Percentiles rank a stretch among this genome's conserved stretches.
phyloP scores from a whole-genome alignment of 2,329 filamentous ascomycete genomes.

The Colletotrichum lentis region DNA sequence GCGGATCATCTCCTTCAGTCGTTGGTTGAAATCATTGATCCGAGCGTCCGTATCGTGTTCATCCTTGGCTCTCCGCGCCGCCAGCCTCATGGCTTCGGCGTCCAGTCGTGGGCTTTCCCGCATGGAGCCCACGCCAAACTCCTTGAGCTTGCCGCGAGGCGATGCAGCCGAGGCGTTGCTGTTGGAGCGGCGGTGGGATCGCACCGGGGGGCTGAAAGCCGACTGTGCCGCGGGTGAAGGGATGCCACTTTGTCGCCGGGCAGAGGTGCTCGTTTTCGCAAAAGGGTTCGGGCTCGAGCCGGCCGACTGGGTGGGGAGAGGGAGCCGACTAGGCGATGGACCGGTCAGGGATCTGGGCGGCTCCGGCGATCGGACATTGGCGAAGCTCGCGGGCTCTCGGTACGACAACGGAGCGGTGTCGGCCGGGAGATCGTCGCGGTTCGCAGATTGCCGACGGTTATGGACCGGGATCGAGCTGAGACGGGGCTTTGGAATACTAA shows the following conservation, averaged over 20 bases:
- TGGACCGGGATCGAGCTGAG: conserved; percentile 46
- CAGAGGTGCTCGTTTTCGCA: conserved; percentile 39
- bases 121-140: conserved; percentile 41
- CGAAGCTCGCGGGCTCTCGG: conserved; percentile 53
- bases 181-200: conserved; percentile 55
- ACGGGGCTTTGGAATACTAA: conserved; percentile 53
- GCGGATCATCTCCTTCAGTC: conserved; percentile 84
- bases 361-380: conserved; percentile 56
- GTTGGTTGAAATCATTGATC: conserved; percentile 80
- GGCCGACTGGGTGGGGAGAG: conserved; percentile 45
- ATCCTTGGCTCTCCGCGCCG: conserved; percentile 74
- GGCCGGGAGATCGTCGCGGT: conserved; percentile 44
- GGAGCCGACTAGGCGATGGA: conserved; percentile 55
- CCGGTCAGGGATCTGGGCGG: conserved; percentile 45
- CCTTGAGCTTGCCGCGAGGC: conserved; percentile 41
- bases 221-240: conserved; percentile 38
- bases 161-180: conserved; percentile 56
- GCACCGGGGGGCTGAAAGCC: conserved; percentile 36
- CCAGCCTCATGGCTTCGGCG: conserved; percentile 76
- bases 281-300: conserved; percentile 40
- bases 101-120: conserved; percentile 61
- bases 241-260: conserved; percentile 40
- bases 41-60: conserved; percentile 82
- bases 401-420: conserved; percentile 47
- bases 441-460: conserved; percentile 44